Conservation (phyloP, 1,284 basidiomycete genomes). For the Gymnopus androsaceus region DNA sequence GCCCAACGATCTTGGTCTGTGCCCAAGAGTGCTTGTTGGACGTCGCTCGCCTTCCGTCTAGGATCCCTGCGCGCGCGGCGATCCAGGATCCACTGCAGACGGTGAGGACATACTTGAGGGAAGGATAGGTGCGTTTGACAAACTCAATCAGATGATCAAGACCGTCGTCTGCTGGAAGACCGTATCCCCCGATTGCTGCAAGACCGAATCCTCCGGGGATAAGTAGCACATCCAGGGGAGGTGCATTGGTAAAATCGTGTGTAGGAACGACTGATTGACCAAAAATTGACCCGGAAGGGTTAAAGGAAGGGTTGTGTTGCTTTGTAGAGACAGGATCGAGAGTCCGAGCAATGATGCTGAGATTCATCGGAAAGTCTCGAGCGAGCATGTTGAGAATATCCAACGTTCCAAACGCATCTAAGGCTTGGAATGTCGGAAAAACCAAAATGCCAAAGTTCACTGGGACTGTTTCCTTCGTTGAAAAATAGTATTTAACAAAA, state of each 20-base stretch:
- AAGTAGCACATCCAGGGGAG: constrained; percentile 44
- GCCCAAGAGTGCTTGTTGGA: constrained; percentile 42
- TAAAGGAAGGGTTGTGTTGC: constrained; percentile 21
- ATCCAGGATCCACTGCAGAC: constrained; percentile 48
- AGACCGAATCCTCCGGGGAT: constrained; percentile 44
- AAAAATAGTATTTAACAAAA: no score
- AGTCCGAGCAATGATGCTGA: constrained; percentile 35
- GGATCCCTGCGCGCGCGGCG: constrained; percentile 40
- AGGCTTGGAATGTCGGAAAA: constrained; percentile 37
- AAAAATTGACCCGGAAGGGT: constrained; percentile 37
- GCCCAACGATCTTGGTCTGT: constrained; percentile 23
- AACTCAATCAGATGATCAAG: constrained; percentile 33
- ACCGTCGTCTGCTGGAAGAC: no score
- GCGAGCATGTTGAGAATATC: constrained; percentile 43
- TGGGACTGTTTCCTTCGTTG: no score
- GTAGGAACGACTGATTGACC: constrained; percentile 39
- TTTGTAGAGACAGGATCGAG: constrained; percentile 41
- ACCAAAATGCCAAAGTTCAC: constrained; percentile 33
- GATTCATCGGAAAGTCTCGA: constrained; percentile 29
- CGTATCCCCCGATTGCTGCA: no score
- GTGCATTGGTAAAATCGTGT: constrained; percentile 41
- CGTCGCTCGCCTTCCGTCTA: constrained; percentile 44
- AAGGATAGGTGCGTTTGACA: constrained; percentile 35
- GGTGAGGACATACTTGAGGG: constrained; percentile 42
- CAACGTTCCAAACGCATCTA: constrained; percentile 47